Evolutionary conservation across 1,284 basidiomycete genomes (phyloP).

Genomic region (Malassezia japonica): DNA sequence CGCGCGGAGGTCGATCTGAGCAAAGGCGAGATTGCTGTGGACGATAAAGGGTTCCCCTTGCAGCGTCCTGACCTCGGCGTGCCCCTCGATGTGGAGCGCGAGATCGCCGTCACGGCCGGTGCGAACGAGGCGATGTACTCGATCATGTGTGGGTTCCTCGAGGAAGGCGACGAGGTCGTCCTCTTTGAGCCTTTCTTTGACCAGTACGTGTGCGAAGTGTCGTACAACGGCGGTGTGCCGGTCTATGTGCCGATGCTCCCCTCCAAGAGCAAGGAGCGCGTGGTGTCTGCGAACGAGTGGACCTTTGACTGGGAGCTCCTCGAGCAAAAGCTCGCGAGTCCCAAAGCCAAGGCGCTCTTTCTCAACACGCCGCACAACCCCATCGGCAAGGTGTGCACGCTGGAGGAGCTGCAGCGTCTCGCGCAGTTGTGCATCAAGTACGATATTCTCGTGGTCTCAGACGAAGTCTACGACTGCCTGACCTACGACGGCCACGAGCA

Average conservation of each 20-base stretch:
- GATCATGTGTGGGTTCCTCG: constrained; percentile 31
- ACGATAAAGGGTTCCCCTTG: constrained; percentile 11
- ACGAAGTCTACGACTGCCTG: constrained; percentile 89
- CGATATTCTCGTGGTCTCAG: constrained; percentile 83
- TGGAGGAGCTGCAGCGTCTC: constrained; percentile 69
- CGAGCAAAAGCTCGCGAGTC: constrained; percentile 69
- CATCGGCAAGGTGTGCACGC: constrained; percentile 70
- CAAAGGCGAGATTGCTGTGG: not conserved
- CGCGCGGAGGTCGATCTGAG: constrained; percentile 9
- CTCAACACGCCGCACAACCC: constrained; percentile 65
- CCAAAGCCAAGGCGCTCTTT: constrained; percentile 65
- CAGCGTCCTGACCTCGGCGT: constrained; percentile 51
- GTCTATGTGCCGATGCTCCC: constrained; percentile 92
- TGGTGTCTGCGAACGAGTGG: constrained; percentile 46
- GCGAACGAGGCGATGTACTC: constrained; percentile 55
- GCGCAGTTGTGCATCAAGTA: constrained; percentile 79
- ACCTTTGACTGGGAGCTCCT: constrained; percentile 57
- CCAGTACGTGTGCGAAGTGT: constrained; percentile 63
- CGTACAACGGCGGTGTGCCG: constrained; percentile 61
- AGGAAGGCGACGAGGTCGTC: constrained; percentile 76
- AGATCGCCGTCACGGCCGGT: constrained; percentile 88
- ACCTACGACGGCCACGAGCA: constrained; percentile 81
- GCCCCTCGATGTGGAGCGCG: constrained; percentile 69
- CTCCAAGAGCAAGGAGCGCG: constrained; percentile 49
- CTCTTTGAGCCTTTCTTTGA: constrained; percentile 93